A percentile compares a stretch with the other conserved stretches of the same genome.
phyloP scores from a whole-genome alignment of 768 basidiomycete species.

The Mycena filopes region DNA sequence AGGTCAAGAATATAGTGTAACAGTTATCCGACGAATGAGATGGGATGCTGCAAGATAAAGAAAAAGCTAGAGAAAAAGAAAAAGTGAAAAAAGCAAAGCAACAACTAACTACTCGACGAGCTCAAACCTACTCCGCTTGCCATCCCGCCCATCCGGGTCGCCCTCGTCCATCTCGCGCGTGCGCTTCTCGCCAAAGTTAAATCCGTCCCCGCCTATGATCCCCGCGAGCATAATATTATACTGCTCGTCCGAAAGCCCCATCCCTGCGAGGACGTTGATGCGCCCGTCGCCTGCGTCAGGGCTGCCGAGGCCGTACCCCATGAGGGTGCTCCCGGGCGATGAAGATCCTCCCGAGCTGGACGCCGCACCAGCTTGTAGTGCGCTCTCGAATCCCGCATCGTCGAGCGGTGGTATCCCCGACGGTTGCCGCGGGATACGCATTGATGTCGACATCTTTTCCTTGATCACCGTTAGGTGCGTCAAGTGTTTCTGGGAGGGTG shows the following conservation, averaged over 20 bases:
- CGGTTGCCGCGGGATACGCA: constrained; percentile 60
- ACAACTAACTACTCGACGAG: constrained; percentile 56
- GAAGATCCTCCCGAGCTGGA: constrained; percentile 17
- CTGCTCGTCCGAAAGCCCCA: constrained; percentile 91
- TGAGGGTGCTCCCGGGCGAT: constrained; percentile 5
- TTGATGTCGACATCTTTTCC: constrained; percentile 57
- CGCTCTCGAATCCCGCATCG: constrained; percentile 64
- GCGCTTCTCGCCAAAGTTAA: constrained; percentile 52
- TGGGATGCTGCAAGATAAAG: constrained; percentile 6
- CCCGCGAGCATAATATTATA: constrained; percentile 83
- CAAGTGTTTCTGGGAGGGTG: constrained; percentile 74
- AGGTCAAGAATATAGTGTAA: constrained; percentile 1
- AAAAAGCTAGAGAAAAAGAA: neutral
- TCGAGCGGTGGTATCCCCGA: constrained; percentile 71
- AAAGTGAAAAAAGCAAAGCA: neutral
- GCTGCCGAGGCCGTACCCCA: constrained; percentile 29
- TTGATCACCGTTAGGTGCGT: constrained; percentile 89
- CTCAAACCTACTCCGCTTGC: constrained; percentile 71
- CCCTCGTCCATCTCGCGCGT: constrained; percentile 44
- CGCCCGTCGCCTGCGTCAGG: constrained; percentile 62
- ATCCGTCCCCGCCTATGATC: constrained; percentile 72
- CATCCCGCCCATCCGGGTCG: constrained; percentile 51
- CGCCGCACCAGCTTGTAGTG: constrained; percentile 56
- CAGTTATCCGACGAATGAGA: neutral
- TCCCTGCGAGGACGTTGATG: constrained; percentile 86